Base-by-base conservation (phyloP, 2,329 filamentous ascomycete species). In the Paraphoma sp. region DNA sequence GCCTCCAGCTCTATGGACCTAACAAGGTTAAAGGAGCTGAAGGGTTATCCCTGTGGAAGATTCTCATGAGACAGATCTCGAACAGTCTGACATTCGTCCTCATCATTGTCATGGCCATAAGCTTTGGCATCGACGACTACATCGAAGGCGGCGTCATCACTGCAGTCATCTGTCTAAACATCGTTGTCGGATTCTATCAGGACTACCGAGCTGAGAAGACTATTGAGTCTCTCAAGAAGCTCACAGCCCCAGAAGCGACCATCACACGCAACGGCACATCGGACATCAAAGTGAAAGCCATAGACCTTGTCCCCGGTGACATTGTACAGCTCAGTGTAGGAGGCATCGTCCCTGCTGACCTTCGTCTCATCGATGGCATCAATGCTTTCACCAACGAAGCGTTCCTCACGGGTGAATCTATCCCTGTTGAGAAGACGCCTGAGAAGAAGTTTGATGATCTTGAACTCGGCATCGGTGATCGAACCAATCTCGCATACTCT, bases 321-420 rank as follows among this genome's bases (percentile, higher is more conserved):
- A 63, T 78, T 31, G 74, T 78, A 42, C 69, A 73, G 52, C 67
- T 79, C 48, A 71, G 66, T 18, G 73, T 76, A 46, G 88, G 88
- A 63, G 87, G 88, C 72, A 85, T 89, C 54, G 83, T 89, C 40
- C 87, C 88, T 4, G 88, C 88, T 44, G 88, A 90, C 76, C 76
- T 89, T 48, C 84, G 88, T 59, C 72, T 84, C 9, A 71, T 88
- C 59, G 83, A 88, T 60, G 85, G 84, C 54, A 86, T 92, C 77
- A 93, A 93, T 74, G 79, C 92, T 56, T 89, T 89, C 48, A 89
- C 89, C 62, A 91, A 96, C 59, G 89, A 92, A 75, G 88, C 89
- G 11, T 82, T 90, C 56, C 83, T 92, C 40, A 92, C 89, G 12
- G 89, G 89, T 60, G 89, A 92, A 78, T 90, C 89, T 36, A 76